phyloP scores from a whole-genome alignment of 116 monocot species.

The Zostera marina region DNA sequence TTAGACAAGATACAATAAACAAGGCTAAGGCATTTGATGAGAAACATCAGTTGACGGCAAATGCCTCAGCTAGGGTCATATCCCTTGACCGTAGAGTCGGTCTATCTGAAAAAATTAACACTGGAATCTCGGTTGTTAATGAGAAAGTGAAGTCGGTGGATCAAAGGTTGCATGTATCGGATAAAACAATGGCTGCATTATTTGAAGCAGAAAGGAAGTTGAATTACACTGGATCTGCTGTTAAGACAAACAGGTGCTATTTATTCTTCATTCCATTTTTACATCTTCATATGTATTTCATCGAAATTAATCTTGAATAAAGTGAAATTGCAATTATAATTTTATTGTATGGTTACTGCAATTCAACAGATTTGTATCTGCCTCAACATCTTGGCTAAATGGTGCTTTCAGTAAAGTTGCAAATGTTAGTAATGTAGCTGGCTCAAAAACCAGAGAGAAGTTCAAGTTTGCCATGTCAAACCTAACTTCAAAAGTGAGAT shows the following conservation, averaged over 20 bases:
- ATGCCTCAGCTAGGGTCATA: slow-evolving; percentile 68
- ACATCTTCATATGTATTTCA: no score
- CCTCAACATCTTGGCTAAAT: slow-evolving; percentile 78
- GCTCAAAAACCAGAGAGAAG: slow-evolving; percentile 75
- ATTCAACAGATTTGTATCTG: slow-evolving; percentile 49
- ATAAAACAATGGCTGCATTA: slow-evolving; percentile 77
- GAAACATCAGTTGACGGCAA: slow-evolving; percentile 62
- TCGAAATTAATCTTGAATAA: not conserved
- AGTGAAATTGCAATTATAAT: not conserved
- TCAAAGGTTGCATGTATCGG: slow-evolving; percentile 77
- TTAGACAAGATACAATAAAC: slow-evolving; percentile 77
- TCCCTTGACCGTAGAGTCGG: slow-evolving; percentile 84
- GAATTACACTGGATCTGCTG: slow-evolving; percentile 72
- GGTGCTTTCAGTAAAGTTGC: slow-evolving; percentile 84
- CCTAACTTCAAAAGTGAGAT: slow-evolving; percentile 69
- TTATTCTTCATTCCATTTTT: no score
- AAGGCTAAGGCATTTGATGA: slow-evolving; percentile 95
- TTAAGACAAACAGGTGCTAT: slow-evolving; percentile 61
- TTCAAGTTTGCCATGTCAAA: slow-evolving; percentile 83
- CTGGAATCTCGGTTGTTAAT: slow-evolving; percentile 87
- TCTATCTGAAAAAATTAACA: slow-evolving; percentile 69
- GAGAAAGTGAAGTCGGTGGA: slow-evolving; percentile 96
- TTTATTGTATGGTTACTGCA: not conserved
- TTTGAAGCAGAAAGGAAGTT: slow-evolving; percentile 73
- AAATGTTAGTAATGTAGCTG: slow-evolving; percentile 56